Percentiles rank a stretch among this genome's conserved stretches.
Conservation (phyloP, 2,329 filamentous ascomycete species). For the Alternaria viburni region DNA sequence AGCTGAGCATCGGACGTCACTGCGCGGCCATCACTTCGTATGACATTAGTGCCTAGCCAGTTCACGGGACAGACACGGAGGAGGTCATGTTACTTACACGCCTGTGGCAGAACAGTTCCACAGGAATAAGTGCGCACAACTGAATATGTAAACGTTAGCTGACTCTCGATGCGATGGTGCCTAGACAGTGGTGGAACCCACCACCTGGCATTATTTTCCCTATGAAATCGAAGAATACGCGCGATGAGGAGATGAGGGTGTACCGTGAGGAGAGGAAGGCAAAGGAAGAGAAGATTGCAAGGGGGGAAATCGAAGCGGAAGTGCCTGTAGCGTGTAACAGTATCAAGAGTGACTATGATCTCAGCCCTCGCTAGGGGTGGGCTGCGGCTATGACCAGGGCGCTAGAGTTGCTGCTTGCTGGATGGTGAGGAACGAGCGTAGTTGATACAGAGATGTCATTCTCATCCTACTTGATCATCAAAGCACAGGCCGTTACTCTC, state of each 20-base stretch:
- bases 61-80: background rate
- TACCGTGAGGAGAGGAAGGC: background rate
- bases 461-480: background rate
- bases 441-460: background rate
- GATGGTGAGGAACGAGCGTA: too few relatives aligned
- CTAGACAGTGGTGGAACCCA: constrained; percentile 1
- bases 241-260: background rate
- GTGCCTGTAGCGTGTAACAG: background rate
- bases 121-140: background rate
- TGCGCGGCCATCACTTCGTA: background rate
- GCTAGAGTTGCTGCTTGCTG: too few relatives aligned
- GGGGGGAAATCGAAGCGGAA: constrained; percentile 1
- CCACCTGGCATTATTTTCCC: background rate
- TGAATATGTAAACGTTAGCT: background rate
- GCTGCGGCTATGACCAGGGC: too few relatives aligned
- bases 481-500: background rate
- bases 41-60: background rate
- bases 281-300: constrained; percentile 1
- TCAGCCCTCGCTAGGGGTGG: constrained; percentile 4
- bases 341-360: constrained; percentile 4
- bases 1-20: background rate
- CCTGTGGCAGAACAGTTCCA: background rate
- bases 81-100: background rate
- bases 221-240: constrained; percentile 1
- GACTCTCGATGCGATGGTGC: background rate